A percentile compares a stretch with the other conserved stretches of the same genome.
phyloP scores from a whole-genome alignment of 768 basidiomycete genomes.

The Flagelloscypha sp. region DNA sequence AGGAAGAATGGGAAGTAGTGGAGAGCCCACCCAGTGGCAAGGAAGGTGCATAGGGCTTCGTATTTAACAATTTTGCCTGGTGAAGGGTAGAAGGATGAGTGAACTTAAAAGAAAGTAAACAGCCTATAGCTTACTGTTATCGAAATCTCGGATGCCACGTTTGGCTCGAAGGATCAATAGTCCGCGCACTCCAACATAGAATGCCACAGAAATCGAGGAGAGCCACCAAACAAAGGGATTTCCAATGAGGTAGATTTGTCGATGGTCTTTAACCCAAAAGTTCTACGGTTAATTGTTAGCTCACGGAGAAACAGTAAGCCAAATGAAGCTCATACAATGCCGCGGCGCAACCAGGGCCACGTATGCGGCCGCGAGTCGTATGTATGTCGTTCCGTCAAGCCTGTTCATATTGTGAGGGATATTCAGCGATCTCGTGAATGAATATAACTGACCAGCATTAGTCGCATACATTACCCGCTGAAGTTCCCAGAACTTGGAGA shows the following conservation, averaged over 20 bases:
- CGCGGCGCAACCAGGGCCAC: slow-evolving; percentile 88
- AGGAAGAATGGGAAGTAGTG: slow-evolving; percentile 98
- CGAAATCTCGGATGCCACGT: slow-evolving; percentile 86
- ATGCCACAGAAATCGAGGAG: slow-evolving; percentile 60
- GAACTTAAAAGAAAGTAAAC: neutral
- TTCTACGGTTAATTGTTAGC: slow-evolving; percentile 43
- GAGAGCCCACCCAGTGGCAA: slow-evolving; percentile 83
- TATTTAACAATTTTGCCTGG: slow-evolving; percentile 87
- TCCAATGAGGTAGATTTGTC: slow-evolving; percentile 91
- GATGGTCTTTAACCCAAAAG: slow-evolving; percentile 97
- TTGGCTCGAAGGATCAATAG: slow-evolving; percentile 83
- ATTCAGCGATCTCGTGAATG: too few relatives aligned
- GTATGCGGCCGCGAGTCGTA: slow-evolving; percentile 89
- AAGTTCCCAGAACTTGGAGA: slow-evolving; percentile 84
- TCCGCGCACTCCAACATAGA: slow-evolving; percentile 63
- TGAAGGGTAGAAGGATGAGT: slow-evolving; percentile 1
- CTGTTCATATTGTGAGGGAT: too few relatives aligned
- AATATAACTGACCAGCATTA: too few relatives aligned
- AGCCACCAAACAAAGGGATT: slow-evolving; percentile 94
- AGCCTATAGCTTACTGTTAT: slow-evolving; percentile 59
- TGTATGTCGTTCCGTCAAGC: slow-evolving; percentile 85
- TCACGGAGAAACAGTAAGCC: neutral
- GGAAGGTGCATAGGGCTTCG: slow-evolving; percentile 83
- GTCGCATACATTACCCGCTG: slow-evolving; percentile 96
- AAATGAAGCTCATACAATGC: slow-evolving; percentile 62